A percentile compares a stretch with the other conserved stretches of the same genome.
Evolutionary conservation across 208 protist species (phyloP).

Genomic region (Trypanosoma boissoni): DNA sequence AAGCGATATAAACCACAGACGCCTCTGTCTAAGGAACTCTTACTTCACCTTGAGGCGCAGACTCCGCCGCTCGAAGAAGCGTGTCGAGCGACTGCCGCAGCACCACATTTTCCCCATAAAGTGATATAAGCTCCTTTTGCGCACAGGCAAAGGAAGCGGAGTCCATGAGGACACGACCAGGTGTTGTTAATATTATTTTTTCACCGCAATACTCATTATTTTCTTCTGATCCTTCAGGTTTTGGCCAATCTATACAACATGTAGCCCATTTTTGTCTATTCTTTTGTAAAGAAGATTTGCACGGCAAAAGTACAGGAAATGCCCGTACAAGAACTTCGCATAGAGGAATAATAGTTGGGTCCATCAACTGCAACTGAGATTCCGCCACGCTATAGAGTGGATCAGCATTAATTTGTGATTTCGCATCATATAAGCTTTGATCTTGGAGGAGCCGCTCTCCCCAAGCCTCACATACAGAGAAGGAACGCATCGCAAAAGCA

Average conservation of each 20-base stretch:
- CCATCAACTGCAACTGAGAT: slow-evolving; percentile 9
- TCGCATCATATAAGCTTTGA: neutral
- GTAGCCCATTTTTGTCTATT: slow-evolving; percentile 2
- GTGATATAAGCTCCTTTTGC: slow-evolving; percentile 9
- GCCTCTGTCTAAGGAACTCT: too few relatives aligned
- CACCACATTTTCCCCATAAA: slow-evolving; percentile 13
- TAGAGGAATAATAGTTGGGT: slow-evolving; percentile 7
- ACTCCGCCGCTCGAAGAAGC: slow-evolving; percentile 4
- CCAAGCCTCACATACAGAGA: slow-evolving; percentile 8
- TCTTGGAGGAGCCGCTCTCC: neutral
- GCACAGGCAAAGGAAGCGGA: neutral
- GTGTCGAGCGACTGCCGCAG: slow-evolving; percentile 6
- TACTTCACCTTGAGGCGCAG: neutral
- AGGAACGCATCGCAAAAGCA: slow-evolving; percentile 15
- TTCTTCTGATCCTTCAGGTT: neutral
- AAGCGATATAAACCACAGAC: too few relatives aligned
- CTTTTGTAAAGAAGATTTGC: neutral
- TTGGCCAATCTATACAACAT: too few relatives aligned
- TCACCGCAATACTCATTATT: neutral
- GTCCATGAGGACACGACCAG: slow-evolving; percentile 5
- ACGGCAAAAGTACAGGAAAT: slow-evolving; percentile 5
- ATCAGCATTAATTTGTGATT: neutral
- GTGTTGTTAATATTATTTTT: neutral
- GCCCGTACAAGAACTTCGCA: neutral
- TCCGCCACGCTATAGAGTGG: slow-evolving; percentile 5